These are phyloP conservation scores for Salvia hispanica DNA, from an alignment of 257 asterid genomes.

Conservation along the genomic window DNA sequence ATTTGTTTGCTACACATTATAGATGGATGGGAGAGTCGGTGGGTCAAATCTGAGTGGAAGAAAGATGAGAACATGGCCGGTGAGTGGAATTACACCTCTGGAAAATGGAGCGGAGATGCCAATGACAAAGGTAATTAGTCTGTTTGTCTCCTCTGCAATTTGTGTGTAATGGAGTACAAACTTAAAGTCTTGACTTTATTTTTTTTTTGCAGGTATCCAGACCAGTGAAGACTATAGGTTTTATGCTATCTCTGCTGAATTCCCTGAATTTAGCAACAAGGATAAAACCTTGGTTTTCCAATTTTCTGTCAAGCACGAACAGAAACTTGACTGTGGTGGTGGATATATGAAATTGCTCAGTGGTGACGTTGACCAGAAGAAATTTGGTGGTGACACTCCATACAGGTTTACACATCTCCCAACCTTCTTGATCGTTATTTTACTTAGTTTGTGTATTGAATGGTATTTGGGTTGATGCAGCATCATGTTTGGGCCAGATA, in stretches of 20 bases:
- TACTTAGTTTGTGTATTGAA: constrained; percentile 2
- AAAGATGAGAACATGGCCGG: constrained; percentile 91
- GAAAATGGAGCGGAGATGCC: constrained; percentile 87
- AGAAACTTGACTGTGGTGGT: constrained; percentile 99
- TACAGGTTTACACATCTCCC: constrained; percentile 57
- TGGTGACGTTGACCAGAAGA: constrained; percentile 85
- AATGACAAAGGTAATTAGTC: constrained; percentile 63
- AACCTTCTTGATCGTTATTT: neutral
- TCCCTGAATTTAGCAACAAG: constrained; percentile 94
- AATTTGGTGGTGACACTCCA: constrained; percentile 94
- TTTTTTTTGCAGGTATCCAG: constrained; percentile 67
- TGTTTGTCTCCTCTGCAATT: neutral
- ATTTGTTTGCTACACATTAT: neutral
- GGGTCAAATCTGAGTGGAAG: constrained; percentile 99
- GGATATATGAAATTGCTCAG: constrained; percentile 97
- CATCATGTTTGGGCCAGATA: constrained; percentile 98
- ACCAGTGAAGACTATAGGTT: constrained; percentile 93
- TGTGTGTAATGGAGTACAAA: neutral
- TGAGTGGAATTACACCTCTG: constrained; percentile 96
- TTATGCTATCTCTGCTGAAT: constrained; percentile 94
- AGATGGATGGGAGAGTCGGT: constrained; percentile 93
- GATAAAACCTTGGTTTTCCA: constrained; percentile 86
- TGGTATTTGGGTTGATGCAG: constrained; percentile 50
- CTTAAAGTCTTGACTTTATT: neutral
- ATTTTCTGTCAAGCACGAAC: constrained; percentile 96